Percentiles rank a stretch among this genome's conserved stretches.
These are phyloP conservation scores for Spathaspora jeffriesii DNA, from an alignment of 1,139 yeast genomes.

Conservation along the genomic window DNA sequence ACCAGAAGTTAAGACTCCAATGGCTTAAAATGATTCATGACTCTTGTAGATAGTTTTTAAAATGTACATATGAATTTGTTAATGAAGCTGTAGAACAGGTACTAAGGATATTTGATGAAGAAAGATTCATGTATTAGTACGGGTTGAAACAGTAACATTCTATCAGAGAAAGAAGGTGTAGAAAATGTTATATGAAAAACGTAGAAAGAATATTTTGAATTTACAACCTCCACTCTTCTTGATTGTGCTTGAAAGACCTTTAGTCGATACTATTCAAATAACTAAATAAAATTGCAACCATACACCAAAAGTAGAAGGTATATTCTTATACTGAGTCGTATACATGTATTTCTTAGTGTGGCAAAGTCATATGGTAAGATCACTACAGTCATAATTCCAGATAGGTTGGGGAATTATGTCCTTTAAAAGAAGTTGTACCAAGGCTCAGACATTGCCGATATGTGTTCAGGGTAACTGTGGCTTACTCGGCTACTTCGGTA, in stretches of 20 bases:
- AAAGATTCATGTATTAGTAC: too few species aligned
- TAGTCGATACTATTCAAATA: too few species aligned
- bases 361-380: too few species aligned
- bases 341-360: neutral
- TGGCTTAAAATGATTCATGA: conserved; percentile 5
- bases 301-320: neutral
- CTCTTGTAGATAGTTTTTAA: conserved; percentile 3
- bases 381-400: neutral
- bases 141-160: neutral
- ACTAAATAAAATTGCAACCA: neutral
- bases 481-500: neutral
- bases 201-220: too few species aligned
- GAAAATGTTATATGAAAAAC: too few species aligned
- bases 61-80: neutral
- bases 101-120: too few species aligned
- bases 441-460: neutral
- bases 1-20: conserved; percentile 19
- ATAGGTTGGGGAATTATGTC: neutral
- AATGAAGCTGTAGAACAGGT: neutral
- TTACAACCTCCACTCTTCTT: too few species aligned
- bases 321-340: too few species aligned
- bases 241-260: too few species aligned
- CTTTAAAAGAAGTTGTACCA: neutral
- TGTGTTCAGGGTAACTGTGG: neutral
- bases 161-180: neutral